Evolutionary conservation across 2,329 filamentous ascomycete genomes (phyloP), one percentile per base, ranked within the genome.

Genomic region (Diaporthe batatas): DNA sequence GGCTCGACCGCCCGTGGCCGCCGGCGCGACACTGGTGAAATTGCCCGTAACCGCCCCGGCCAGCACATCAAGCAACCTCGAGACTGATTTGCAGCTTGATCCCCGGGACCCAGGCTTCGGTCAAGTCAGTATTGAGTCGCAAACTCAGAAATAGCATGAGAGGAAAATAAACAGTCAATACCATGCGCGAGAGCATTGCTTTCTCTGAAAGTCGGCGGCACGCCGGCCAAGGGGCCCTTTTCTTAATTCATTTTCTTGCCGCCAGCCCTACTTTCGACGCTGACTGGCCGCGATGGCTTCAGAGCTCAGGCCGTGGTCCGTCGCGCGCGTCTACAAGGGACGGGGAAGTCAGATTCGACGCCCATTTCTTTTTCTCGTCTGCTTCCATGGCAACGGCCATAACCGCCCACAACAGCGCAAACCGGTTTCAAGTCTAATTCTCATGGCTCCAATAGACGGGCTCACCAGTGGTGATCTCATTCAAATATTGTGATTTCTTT

Each of bases 251-350:
- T 44, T 36, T 54, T 18, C 62, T 72, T 73, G 49, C 72, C 71
- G 71, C 71, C 67, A 68, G 65, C 21, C 65, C 57, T n/a, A 18
- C 12, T 34, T 18, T 21, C 29, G 49, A 54, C 29, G 49, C 34
- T 69, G 54, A 72, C 36, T 65, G 69, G 72, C 36, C 70, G 51
- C 62, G 72, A 74, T 72, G 70, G 39, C 72, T 71, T 74, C 72
- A 74, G 34, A 29, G 49, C 55, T 74, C 72, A 74, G 39, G 32
- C 64, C 39, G 47, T 18, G 47, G 21, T 51, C 36, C 39, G 32
- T 72, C 70, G 72, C 72, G 72, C 72, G 72, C 72, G 72, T 74
- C 70, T 74, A 72, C 32, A 47, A 32, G 8, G 12, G 29, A 23
- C 8, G 5, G 12, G 32, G 47, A 67, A 67, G 25, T 2, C 53